Base-by-base conservation (phyloP, 164 flowering plant genomes). In the Macadamia integrifolia region DNA sequence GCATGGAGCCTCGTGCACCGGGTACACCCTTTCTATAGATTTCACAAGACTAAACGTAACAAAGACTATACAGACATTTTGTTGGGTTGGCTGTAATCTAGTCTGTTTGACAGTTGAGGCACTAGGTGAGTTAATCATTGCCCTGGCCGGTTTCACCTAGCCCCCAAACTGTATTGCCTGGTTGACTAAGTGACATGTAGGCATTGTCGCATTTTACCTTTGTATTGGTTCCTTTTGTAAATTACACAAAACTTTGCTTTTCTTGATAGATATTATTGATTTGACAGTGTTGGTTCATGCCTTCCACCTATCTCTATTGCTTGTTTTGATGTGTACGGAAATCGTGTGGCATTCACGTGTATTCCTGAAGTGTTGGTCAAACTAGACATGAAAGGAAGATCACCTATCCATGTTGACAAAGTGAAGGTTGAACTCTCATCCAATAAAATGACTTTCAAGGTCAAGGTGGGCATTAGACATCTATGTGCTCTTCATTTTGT, bases 251-350 rank as follows among this genome's bases (percentile, higher is more conserved):
- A 53, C 29, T 11, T 28, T n/a, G 1, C 11, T 6, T 32, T 35
- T 63, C 18, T 23, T 61, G 49, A 58, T 55, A 23, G 2, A 17
- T 42, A 14, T 14, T 44, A n/a, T 70, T 13, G 48, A 43, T 49
- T 78, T 60, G 44, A 65, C 81, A 87, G 92, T 78, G 83, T 81
- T 35, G 93, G 91, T 58, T 74, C 80, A 8, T 68, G 42, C 66
- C 68, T 80, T 60, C 83, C 78, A 46, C 78, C 67, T 28, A 44
- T 88, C 48, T 62, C 69, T 17, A 28, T 90, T 64, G 83, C 72
- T 28, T 82, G 87, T 43, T 83, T 43, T 72, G 97, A 88, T 72
- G 60, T n/a, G 30, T 83, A 78, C 57, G 74, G 58, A 17, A 87
- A 91, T 67, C 80, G 65, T 13, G 77, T 80, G 58, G 78, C 83